Percentiles rank a stretch among this genome's conserved stretches.
Conservation (phyloP, 805 yeast species). For the Komagataella phaffii region DNA sequence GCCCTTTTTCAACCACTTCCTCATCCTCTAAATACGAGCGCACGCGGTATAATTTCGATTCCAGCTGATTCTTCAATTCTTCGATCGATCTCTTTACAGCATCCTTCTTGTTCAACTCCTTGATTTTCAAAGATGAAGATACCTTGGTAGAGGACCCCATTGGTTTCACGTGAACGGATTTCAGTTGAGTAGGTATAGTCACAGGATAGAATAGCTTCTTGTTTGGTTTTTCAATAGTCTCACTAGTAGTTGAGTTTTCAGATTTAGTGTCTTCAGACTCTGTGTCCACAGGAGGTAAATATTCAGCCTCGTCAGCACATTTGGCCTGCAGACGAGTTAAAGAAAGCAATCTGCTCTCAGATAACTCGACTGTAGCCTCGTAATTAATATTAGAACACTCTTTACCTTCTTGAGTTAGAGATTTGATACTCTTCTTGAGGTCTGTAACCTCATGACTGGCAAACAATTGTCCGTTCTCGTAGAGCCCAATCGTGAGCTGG, state of each 20-base stretch:
- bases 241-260: slow-evolving; percentile 3
- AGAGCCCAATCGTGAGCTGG: slow-evolving; percentile 14
- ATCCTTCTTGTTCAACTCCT: slow-evolving; percentile 40
- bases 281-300: slow-evolving; percentile 4
- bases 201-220: slow-evolving; percentile 5
- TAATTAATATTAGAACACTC: slow-evolving; percentile 9
- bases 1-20: slow-evolving; percentile 28
- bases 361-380: slow-evolving; percentile 29
- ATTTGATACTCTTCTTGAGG: slow-evolving; percentile 2
- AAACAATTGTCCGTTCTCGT: slow-evolving; percentile 24
- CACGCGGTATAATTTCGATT: slow-evolving; percentile 57
- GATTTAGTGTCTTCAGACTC: slow-evolving; percentile 4
- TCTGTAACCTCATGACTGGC: slow-evolving; percentile 11
- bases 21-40: slow-evolving; percentile 47
- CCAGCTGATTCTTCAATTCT: slow-evolving; percentile 54
- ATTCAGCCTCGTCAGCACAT: slow-evolving; percentile 18
- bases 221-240: slow-evolving; percentile 9
- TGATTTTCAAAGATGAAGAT: slow-evolving; percentile 32
- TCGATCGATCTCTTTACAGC: slow-evolving; percentile 38
- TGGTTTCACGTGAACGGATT: slow-evolving; percentile 30
- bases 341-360: slow-evolving; percentile 35
- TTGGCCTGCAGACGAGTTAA: slow-evolving; percentile 29
- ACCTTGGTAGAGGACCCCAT: slow-evolving; percentile 32
- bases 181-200: slow-evolving; percentile 13
- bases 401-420: slow-evolving; percentile 1